phyloP scores from a whole-genome alignment of 2,329 filamentous ascomycete species.

The Sarocladium strictum region DNA sequence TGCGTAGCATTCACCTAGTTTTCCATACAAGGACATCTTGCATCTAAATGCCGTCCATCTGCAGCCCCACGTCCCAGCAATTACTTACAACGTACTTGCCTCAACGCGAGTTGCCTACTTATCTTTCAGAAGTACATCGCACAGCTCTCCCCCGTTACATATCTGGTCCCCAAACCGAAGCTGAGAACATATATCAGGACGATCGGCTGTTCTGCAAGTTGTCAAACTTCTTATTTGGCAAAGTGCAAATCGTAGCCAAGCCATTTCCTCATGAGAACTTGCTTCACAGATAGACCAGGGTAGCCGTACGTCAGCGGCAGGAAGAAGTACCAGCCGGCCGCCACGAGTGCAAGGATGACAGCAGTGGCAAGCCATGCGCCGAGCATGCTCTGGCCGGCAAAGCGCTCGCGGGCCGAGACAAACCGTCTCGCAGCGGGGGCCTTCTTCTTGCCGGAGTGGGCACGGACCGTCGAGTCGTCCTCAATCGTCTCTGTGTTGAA shows the following conservation, averaged over 20 bases:
- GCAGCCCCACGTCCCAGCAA: too few species aligned
- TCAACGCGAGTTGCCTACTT: too few species aligned
- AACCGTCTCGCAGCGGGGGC: constrained; percentile 46
- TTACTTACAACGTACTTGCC: too few species aligned
- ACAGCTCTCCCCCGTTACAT: too few species aligned
- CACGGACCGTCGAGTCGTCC: constrained; percentile 39
- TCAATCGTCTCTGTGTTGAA: constrained; percentile 80
- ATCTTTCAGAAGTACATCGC: too few species aligned
- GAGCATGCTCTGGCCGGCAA: constrained; percentile 70
- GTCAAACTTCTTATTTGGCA: constrained; percentile 66
- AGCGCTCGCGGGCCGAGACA: constrained; percentile 73
- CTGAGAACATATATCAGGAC: too few species aligned
- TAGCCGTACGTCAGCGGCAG: constrained; percentile 92
- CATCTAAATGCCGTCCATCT: constrained; percentile 3
- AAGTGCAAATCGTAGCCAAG: constrained; percentile 97
- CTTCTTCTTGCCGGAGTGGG: constrained; percentile 42
- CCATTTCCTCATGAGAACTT: constrained; percentile 86
- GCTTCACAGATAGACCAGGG: constrained; percentile 73
- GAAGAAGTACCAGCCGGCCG: constrained; percentile 88
- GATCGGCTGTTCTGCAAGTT: neutral
- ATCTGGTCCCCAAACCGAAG: too few species aligned
- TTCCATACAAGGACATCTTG: neutral
- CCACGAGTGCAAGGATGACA: constrained; percentile 61
- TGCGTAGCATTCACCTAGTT: neutral
- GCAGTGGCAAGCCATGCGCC: constrained; percentile 72